Percentiles rank a stretch among this genome's conserved stretches.
These are phyloP conservation scores for Trichosanthes truncata DNA, from an alignment of 306 rosid genomes.

Conservation along the genomic window DNA sequence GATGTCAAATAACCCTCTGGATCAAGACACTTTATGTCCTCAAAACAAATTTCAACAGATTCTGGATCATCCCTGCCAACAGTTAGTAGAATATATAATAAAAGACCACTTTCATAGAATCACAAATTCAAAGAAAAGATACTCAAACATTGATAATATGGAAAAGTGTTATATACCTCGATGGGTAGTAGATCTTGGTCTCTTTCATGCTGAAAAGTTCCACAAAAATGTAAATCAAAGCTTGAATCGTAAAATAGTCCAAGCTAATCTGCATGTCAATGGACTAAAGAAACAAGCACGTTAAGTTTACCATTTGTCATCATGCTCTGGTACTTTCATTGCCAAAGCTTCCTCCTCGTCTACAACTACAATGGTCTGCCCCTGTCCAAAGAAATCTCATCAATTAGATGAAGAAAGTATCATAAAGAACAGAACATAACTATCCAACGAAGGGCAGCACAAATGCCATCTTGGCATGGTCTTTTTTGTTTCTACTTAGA, in stretches of 20 bases:
- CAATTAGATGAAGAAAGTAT: background rate
- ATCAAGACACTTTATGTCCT: constrained; percentile 66
- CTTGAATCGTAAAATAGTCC: background rate
- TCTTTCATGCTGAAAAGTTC: constrained; percentile 61
- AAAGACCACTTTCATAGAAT: background rate
- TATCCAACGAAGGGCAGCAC: background rate
- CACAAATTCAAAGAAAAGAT: constrained; percentile 9
- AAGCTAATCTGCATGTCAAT: background rate
- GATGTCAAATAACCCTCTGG: constrained; percentile 74
- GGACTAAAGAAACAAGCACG: constrained; percentile 1
- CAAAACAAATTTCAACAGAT: constrained; percentile 59
- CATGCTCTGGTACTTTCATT: constrained; percentile 32
- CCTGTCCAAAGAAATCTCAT: constrained; percentile 27
- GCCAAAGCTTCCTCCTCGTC: constrained; percentile 53
- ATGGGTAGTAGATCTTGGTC: constrained; percentile 68
- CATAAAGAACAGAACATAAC: background rate
- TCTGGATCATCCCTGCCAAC: constrained; percentile 80
- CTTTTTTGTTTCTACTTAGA: background rate
- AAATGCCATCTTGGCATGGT: background rate
- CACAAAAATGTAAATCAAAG: background rate
- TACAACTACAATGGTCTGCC: constrained; percentile 53
- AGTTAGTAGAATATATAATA: constrained; percentile 15
- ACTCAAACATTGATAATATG: background rate
- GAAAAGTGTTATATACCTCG: constrained; percentile 42
- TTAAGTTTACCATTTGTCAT: constrained; percentile 38